phyloP scores from a whole-genome alignment of 2,329 filamentous ascomycete species.

The Talaromyces funiculosus region DNA sequence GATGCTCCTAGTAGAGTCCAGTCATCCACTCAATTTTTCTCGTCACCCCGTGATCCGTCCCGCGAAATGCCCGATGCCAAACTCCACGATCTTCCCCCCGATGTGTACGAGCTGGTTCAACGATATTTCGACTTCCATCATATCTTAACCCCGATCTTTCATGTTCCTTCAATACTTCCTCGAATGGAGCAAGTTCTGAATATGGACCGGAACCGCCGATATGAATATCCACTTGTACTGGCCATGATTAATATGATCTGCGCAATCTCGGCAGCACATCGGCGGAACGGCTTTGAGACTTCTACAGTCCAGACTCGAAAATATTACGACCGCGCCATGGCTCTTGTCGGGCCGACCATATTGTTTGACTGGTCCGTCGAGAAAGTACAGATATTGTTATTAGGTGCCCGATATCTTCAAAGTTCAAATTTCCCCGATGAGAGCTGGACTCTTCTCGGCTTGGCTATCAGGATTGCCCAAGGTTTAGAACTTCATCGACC shows the following conservation, averaged over 20 bases:
- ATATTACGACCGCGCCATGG: constrained; percentile 14
- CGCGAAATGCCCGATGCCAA: constrained; percentile 14
- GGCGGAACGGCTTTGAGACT: constrained; percentile 7
- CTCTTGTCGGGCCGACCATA: constrained; percentile 11
- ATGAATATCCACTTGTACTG: constrained; percentile 6
- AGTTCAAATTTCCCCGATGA: constrained; percentile 15
- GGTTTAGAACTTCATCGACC: constrained; percentile 13
- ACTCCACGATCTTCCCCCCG: constrained; percentile 13
- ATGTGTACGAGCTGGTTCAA: constrained; percentile 11
- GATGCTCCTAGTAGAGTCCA: constrained; percentile 9
- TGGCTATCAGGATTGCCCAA: constrained; percentile 14
- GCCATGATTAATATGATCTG: constrained; percentile 15
- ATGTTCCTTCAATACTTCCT: constrained; percentile 9
- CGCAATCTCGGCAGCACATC: constrained; percentile 11
- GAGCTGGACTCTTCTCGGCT: constrained; percentile 14
- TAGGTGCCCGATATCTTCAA: constrained; percentile 14
- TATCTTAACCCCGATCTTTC: constrained; percentile 13
- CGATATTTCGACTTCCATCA: constrained; percentile 15
- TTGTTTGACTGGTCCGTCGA: constrained; percentile 14
- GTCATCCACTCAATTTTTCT: constrained; percentile 11
- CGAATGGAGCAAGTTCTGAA: constrained; percentile 9
- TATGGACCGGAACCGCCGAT: constrained; percentile 6
- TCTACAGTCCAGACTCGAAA: constrained; percentile 13
- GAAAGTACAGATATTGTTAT: constrained; percentile 12
- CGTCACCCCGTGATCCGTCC: constrained; percentile 12